Percentiles rank a stretch among this genome's conserved stretches.
phyloP scores from a whole-genome alignment of 306 rosid genomes.

The Fagus crenata region DNA sequence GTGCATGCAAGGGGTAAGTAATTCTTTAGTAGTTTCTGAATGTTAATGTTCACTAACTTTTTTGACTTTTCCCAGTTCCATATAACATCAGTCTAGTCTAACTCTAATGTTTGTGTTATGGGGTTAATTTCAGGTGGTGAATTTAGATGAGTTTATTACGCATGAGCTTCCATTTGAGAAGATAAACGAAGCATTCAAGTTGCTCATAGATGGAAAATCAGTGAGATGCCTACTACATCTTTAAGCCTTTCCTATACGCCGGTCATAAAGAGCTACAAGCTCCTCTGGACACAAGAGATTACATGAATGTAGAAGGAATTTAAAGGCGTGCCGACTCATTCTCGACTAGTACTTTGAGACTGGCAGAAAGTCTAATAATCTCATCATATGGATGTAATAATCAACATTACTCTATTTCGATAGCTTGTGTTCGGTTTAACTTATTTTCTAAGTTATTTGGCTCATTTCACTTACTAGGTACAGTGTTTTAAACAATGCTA shows the following conservation, averaged over 20 bases:
- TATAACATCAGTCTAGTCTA: no score
- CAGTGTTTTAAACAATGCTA: no score
- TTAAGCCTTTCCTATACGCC: slow-evolving; percentile 8
- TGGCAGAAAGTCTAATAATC: background rate
- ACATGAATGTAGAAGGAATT: background rate
- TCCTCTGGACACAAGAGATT: no score
- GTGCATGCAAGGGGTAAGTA: slow-evolving; percentile 61
- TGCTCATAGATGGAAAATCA: slow-evolving; percentile 60
- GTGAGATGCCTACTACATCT: slow-evolving; percentile 65
- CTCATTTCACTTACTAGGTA: no score
- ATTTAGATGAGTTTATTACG: slow-evolving; percentile 68
- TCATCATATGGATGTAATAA: background rate
- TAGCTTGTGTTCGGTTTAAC: no score
- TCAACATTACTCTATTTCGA: background rate
- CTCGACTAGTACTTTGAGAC: no score
- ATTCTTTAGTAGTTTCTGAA: background rate
- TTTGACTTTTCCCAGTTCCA: background rate
- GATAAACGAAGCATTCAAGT: slow-evolving; percentile 69
- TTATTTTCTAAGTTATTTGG: no score
- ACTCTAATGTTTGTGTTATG: background rate
- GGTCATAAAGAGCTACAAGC: background rate
- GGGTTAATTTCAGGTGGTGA: slow-evolving; percentile 48
- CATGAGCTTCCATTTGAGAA: slow-evolving; percentile 83
- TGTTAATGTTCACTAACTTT: background rate
- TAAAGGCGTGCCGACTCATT: background rate